Evolutionary conservation across 108 stramenopile species (phyloP), one percentile per base, ranked within the genome.

Genomic region (Schizochytrium sp.): DNA sequence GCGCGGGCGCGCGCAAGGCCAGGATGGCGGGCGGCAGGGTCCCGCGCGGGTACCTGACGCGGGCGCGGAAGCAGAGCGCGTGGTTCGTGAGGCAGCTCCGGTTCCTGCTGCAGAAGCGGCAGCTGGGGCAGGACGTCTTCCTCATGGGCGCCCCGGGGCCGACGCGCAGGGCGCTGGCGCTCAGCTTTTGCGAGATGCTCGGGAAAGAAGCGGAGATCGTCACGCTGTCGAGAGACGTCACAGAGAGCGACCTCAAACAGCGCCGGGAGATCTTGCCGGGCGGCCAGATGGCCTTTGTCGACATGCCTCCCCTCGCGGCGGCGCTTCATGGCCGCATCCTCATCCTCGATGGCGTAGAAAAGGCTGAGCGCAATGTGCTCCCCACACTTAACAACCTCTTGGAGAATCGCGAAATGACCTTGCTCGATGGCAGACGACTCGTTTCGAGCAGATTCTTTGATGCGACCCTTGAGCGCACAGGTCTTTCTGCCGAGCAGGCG

Each of bases 201-300:
- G 72, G 90, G 69, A 88, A 92, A 72, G 95, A 95, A 28, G 92
- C 95, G 18, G 95, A 97, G 71, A 90, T 93, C 87, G 88, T 97
- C 4, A 88, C 94, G 18, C 72, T 97, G 51, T 92, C 94, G 23
- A 72, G 90, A 12, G 96, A 97, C 92, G 94, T 95, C 34, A 95
- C 97, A 0, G 96, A 97, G 58, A 91, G 95, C 0, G 97, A 97
- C 91, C 89, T 97, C 12, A 96, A 97, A 47, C 97, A 97, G 91
- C 95, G 97, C 16, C 72, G 91, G 41, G 95, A 96, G 92, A 57
- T 95, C 5, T 34, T 90, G 48, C 48, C 76, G 10, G 23, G 34
- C 48, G 88, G 72, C 44, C 8, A 28, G 18, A 57, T 88, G 23
- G 76, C 44, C 60, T 97, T 93, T 69, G 88, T 90, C 89, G 92